Percentiles rank a stretch among this genome's conserved stretches.
Conservation (phyloP, 2,329 filamentous ascomycete species). For the Ilyonectria destructans region DNA sequence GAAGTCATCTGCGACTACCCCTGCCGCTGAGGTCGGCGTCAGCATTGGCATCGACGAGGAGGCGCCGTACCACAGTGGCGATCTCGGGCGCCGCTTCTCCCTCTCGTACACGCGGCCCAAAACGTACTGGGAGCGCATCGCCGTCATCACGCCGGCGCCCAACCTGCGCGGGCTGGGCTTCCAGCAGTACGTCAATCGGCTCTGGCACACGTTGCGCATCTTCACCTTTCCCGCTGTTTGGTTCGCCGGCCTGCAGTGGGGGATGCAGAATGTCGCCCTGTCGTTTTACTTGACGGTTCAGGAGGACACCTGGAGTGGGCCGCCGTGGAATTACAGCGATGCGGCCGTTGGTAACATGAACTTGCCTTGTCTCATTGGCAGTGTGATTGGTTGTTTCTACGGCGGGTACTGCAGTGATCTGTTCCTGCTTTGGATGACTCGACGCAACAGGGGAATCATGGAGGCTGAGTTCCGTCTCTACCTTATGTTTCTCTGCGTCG, state of each 20-base stretch:
- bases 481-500: constrained; percentile 65
- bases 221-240: constrained; percentile 72
- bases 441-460: constrained; percentile 67
- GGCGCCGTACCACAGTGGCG: constrained; percentile 33
- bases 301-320: constrained; percentile 69
- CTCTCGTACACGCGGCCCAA: constrained; percentile 55
- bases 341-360: constrained; percentile 72
- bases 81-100: constrained; percentile 43
- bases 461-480: constrained; percentile 71
- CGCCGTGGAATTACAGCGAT: constrained; percentile 70
- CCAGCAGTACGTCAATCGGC: constrained; percentile 67
- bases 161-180: constrained; percentile 69
- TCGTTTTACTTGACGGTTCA: constrained; percentile 73
- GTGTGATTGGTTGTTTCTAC: constrained; percentile 70
- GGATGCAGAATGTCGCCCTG: constrained; percentile 73
- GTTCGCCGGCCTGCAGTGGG: constrained; percentile 73
- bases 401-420: constrained; percentile 72
- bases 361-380: constrained; percentile 69
- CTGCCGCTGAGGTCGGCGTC: constrained; percentile 32
- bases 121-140: constrained; percentile 70
- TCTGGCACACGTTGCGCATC: constrained; percentile 70
- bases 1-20: constrained; percentile 20
- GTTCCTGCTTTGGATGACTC: constrained; percentile 71
- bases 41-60: constrained; percentile 30
- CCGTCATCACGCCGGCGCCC: constrained; percentile 69